phyloP scores from a whole-genome alignment of 352 stramenopile species.

The Phytopythium kandeliae region DNA sequence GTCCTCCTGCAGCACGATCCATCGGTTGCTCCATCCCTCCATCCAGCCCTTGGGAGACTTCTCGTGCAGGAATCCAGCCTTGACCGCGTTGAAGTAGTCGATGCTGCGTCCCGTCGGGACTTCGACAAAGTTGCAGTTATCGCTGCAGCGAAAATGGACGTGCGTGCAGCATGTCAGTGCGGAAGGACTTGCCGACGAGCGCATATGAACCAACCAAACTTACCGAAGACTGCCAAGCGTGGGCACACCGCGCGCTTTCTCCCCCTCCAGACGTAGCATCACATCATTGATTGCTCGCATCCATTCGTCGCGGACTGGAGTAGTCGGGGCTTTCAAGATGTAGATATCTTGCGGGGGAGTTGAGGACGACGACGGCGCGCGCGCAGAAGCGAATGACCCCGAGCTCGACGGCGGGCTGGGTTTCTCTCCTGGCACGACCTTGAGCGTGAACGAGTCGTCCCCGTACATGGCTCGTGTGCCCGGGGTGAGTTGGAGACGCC shows the following conservation, averaged over 20 bases:
- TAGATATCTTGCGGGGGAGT: conserved; percentile 25
- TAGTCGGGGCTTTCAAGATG: conserved; percentile 61
- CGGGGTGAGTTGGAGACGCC: conserved; percentile 49
- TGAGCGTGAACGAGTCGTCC: conserved; percentile 79
- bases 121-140: conserved; percentile 41
- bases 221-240: neutral
- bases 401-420: conserved; percentile 12
- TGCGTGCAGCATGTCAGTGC: conserved; percentile 5
- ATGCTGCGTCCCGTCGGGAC: conserved; percentile 51
- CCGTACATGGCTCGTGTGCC: conserved; percentile 56
- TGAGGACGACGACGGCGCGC: conserved; percentile 12
- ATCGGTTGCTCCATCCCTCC: conserved; percentile 76
- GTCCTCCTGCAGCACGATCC: conserved; percentile 76
- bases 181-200: too few relatives aligned
- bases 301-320: conserved; percentile 64
- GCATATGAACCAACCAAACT: neutral
- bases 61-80: conserved; percentile 65
- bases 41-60: conserved; percentile 77
- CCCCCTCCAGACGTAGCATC: conserved; percentile 12
- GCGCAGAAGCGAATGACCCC: neutral
- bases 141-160: conserved; percentile 9
- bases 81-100: conserved; percentile 79
- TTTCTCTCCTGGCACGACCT: conserved; percentile 44
- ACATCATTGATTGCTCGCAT: conserved; percentile 51
- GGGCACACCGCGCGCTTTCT: neutral